These are phyloP conservation scores for Fusarium sulawesiense DNA, from an alignment of 2,329 filamentous ascomycete genomes.

Conservation along the genomic window DNA sequence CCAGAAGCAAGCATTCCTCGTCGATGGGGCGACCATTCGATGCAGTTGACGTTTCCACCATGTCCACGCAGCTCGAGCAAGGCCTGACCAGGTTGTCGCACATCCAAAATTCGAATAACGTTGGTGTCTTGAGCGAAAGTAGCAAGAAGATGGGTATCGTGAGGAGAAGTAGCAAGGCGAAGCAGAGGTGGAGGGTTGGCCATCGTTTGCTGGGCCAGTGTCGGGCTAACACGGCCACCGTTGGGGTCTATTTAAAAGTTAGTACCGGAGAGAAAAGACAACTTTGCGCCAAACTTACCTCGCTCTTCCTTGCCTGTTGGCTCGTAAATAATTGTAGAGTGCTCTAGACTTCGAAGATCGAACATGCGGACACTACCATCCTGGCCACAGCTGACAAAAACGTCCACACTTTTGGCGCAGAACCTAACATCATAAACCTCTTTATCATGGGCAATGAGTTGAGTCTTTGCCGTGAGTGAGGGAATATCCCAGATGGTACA, in stretches of 20 bases:
- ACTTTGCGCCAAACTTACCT: constrained; percentile 60
- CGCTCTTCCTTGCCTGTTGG: constrained; percentile 86
- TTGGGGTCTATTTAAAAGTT: constrained; percentile 58
- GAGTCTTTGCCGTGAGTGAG: constrained; percentile 95
- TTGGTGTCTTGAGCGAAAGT: constrained; percentile 96
- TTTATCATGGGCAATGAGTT: constrained; percentile 98
- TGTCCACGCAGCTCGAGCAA: constrained; percentile 93
- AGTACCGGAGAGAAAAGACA: background rate
- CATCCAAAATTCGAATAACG: constrained; percentile 93
- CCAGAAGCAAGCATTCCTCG: constrained; percentile 91
- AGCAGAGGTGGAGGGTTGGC: constrained; percentile 80
- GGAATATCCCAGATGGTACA: constrained; percentile 99
- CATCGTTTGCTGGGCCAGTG: constrained; percentile 81
- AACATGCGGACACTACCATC: constrained; percentile 99
- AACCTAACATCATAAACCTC: constrained; percentile 99
- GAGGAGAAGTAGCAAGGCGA: constrained; percentile 87
- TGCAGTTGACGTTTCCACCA: constrained; percentile 84
- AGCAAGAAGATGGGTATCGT: constrained; percentile 94
- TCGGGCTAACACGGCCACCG: constrained; percentile 75
- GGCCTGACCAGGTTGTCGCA: constrained; percentile 94
- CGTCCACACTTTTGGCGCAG: constrained; percentile 97
- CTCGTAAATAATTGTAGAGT: constrained; percentile 99
- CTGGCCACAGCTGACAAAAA: constrained; percentile 97
- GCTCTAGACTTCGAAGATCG: constrained; percentile 93
- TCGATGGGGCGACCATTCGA: constrained; percentile 93